A percentile compares a stretch with the other conserved stretches of the same genome.
These are phyloP conservation scores for Dictyostelium purpureum DNA, from an alignment of 78 protist genomes.

Conservation along the genomic window DNA sequence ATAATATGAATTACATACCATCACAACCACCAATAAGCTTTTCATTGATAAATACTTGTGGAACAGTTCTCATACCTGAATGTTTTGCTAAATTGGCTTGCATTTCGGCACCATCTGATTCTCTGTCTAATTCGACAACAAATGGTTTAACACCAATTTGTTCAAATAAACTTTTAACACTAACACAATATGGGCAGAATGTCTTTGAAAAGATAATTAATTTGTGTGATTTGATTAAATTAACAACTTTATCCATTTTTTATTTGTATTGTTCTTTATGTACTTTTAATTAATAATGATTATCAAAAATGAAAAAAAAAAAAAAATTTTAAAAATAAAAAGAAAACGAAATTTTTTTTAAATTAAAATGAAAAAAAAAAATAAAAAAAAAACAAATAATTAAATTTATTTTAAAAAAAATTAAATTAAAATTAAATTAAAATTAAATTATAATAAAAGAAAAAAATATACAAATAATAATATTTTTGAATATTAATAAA, in stretches of 20 bases:
- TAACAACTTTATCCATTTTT: not conserved
- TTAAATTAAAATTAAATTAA: too few relatives aligned
- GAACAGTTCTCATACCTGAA: conserved; percentile 1
- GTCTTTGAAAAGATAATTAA: conserved; percentile 39
- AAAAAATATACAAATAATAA: too few relatives aligned
- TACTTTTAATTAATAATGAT: too few relatives aligned
- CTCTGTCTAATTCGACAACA: conserved; percentile 7
- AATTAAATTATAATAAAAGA: too few relatives aligned
- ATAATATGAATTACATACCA: not conserved
- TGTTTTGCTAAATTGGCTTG: conserved; percentile 9
- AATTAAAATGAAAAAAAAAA: too few relatives aligned
- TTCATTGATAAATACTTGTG: conserved; percentile 61
- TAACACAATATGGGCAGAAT: conserved; percentile 39
- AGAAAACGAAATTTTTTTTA: too few relatives aligned
- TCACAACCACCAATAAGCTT: conserved; percentile 77
- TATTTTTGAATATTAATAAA: too few relatives aligned
- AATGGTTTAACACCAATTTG: conserved; percentile 7
- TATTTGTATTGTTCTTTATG: not conserved
- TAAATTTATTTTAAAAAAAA: too few relatives aligned
- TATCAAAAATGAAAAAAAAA: too few relatives aligned
- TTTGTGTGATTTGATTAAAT: conserved; percentile 33
- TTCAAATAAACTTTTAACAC: not conserved
- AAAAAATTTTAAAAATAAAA: too few relatives aligned
- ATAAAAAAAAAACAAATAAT: too few relatives aligned
- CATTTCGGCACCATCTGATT: not conserved